Evolutionary conservation across 1,139 yeast species (phyloP).

Genomic region (Yamadazyma triangularis): DNA sequence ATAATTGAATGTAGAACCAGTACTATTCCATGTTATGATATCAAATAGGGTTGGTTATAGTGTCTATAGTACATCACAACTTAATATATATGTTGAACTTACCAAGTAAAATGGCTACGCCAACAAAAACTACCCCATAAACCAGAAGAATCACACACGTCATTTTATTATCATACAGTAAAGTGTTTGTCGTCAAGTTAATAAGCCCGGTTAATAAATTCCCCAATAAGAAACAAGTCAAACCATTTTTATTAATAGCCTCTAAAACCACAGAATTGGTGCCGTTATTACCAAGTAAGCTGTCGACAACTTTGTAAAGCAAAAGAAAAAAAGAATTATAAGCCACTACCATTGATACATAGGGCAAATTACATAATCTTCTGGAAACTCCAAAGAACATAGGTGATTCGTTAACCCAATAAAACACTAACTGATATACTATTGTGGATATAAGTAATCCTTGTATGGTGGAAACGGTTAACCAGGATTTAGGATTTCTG

Average conservation of each 20-base stretch:
- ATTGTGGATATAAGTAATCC: constrained; percentile 44
- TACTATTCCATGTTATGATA: background rate
- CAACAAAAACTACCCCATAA: constrained; percentile 37
- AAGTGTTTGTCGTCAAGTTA: constrained; percentile 69
- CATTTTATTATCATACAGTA: constrained; percentile 33
- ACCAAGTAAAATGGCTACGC: constrained; percentile 27
- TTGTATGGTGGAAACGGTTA: constrained; percentile 48
- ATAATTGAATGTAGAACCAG: constrained; percentile 2
- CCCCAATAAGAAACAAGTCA: constrained; percentile 68
- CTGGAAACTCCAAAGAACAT: constrained; percentile 63
- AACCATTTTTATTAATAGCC: constrained; percentile 74
- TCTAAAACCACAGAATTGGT: constrained; percentile 54
- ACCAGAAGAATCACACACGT: constrained; percentile 27
- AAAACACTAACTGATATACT: constrained; percentile 35
- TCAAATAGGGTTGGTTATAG: too few species aligned
- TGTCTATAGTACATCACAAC: too few species aligned
- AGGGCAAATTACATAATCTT: constrained; percentile 82
- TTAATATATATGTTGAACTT: constrained; percentile 33
- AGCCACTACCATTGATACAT: constrained; percentile 83
- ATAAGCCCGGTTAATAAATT: constrained; percentile 78
- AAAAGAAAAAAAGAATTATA: constrained; percentile 53
- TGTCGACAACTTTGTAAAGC: constrained; percentile 19
- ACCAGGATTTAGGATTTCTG: constrained; percentile 12
- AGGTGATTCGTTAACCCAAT: constrained; percentile 34
- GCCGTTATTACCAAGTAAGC: constrained; percentile 11